phyloP scores from a whole-genome alignment of 345 rosid species.

The Nephelium lappaceum region DNA sequence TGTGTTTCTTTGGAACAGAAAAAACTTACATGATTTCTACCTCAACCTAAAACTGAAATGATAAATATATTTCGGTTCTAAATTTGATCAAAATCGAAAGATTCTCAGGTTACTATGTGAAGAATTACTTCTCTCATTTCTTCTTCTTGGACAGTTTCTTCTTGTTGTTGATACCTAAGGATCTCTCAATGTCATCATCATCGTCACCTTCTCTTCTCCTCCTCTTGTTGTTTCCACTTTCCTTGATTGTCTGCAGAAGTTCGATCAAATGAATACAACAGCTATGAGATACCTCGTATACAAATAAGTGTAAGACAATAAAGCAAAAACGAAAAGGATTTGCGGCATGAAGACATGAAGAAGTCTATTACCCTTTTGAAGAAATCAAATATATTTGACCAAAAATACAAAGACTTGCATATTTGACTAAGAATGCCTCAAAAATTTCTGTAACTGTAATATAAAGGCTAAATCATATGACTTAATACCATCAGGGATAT shows the following conservation, averaged over 20 bases:
- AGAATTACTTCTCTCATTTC: conserved; percentile 11
- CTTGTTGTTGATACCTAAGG: conserved; percentile 47
- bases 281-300: too few relatives aligned
- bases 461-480: neutral
- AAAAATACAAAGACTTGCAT: neutral
- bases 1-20: neutral
- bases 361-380: neutral
- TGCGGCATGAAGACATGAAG: neutral
- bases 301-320: neutral
- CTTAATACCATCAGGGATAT: conserved; percentile 53
- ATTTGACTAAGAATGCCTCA: neutral
- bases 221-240: conserved; percentile 49
- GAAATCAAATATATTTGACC: neutral
- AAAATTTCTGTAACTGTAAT: neutral
- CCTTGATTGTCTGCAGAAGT: conserved; percentile 59
- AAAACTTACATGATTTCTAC: neutral
- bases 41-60: neutral
- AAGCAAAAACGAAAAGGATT: neutral
- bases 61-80: neutral
- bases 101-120: neutral
- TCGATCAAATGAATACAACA: neutral
- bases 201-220: conserved; percentile 50
- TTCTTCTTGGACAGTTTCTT: conserved; percentile 45
- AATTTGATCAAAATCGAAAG: neutral
- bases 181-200: conserved; percentile 62